Percentiles rank a stretch among this genome's conserved stretches.
phyloP scores from a whole-genome alignment of 805 yeast genomes.

The Osmozyma mogii region DNA sequence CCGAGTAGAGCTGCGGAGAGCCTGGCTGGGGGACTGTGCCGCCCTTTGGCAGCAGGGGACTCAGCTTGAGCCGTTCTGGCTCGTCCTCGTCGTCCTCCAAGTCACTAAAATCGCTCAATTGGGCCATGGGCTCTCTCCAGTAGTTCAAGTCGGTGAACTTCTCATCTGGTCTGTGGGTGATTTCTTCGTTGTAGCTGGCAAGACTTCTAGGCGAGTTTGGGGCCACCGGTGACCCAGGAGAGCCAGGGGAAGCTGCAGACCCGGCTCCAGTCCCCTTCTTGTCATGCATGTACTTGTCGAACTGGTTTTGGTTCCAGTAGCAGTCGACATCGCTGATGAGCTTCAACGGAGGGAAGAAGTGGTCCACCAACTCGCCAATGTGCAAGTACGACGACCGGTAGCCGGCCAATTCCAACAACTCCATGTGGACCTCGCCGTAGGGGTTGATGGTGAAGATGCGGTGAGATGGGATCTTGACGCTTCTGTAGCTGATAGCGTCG shows the following conservation, averaged over 20 bases:
- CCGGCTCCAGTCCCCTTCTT: slow-evolving; percentile 6
- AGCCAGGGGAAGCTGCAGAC: slow-evolving; percentile 11
- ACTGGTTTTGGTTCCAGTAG: slow-evolving; percentile 30
- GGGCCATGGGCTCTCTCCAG: slow-evolving; percentile 80
- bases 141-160: slow-evolving; percentile 80
- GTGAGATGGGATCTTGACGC: slow-evolving; percentile 90
- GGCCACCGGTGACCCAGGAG: slow-evolving; percentile 7
- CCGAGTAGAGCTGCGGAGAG: slow-evolving; percentile 6
- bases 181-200: slow-evolving; percentile 13
- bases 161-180: slow-evolving; percentile 38
- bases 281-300: slow-evolving; percentile 23
- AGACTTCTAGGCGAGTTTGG: slow-evolving; percentile 16
- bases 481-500: slow-evolving; percentile 89
- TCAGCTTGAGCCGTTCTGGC: slow-evolving; percentile 2
- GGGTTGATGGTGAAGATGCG: slow-evolving; percentile 94
- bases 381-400: slow-evolving; percentile 79
- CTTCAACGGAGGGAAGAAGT: slow-evolving; percentile 80
- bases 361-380: slow-evolving; percentile 92
- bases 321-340: slow-evolving; percentile 23
- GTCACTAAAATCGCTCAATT: slow-evolving; percentile 54
- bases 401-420: slow-evolving; percentile 87
- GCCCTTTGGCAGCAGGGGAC: slow-evolving; percentile 5
- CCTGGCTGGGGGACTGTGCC: slow-evolving; percentile 3
- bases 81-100: slow-evolving; percentile 29
- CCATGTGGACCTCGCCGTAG: slow-evolving; percentile 96